Evolutionary conservation across 768 basidiomycete species (phyloP), one percentile per base, ranked within the genome.

Genomic region (Cystofilobasidium macerans): DNA sequence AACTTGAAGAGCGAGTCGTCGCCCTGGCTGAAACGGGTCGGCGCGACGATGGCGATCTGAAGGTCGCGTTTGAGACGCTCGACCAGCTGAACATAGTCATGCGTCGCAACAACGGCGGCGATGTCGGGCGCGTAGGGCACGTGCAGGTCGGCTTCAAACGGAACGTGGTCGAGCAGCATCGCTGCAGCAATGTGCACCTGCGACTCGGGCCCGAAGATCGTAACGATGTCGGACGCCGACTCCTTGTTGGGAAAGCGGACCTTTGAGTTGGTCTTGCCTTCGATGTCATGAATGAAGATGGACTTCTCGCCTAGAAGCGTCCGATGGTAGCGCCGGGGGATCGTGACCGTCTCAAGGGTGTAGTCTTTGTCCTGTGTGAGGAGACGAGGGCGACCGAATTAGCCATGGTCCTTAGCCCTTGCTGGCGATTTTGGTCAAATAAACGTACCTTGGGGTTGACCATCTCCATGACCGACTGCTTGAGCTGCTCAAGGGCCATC

Each of bases 221-320:
- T 86, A 48, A 98, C 89, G 22, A 92, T 82, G 74, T 99, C 94
- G 51, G 89, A 88, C n/a, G 91, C 90, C 0, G 83, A 84, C 77
- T 92, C 90, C 76, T 92, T 92, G 77, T 89, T 89, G 11, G 91
- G 91, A 81, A 94, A 93, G 12, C 77, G 71, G 32, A 99, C 87
- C 40, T 83, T 84, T 40, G 89, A 95, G 73, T 94, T 95, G 14
- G 93, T 97, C 81, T 97, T 97, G 48, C 82, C 82, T 77, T 98
- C 93, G 71, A 98, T 97, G 74, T 99, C 93, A 72, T 85, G 91
- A 62, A 98, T 91, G 77, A 97, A 95, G 70, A 97, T 94, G 71
- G 84, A 85, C 79, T 95, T 97, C 78, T 99, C 94, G 65, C 94
- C 93, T 28, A 97, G 81, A 5, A 99, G 78, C 26, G 89, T 93